Evolutionary conservation across 169 alveolate genomes (phyloP), one percentile per base, ranked within the genome.

Genomic region (Plasmodium vinckei): DNA sequence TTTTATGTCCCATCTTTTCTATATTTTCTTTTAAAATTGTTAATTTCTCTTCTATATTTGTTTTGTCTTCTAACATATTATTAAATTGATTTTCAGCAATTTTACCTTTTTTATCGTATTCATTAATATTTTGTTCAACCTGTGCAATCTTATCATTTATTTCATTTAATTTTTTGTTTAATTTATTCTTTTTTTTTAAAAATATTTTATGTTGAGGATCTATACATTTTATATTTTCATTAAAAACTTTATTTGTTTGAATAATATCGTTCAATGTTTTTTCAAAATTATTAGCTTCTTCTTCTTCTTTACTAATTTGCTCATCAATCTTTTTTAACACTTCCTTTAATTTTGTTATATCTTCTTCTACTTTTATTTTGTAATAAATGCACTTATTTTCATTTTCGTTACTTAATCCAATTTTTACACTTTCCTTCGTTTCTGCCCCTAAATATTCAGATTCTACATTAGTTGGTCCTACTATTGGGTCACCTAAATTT

Each of bases 341-440:
- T 47, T 65, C 53, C 49, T 82, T 82, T 53, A 82, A 42, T 17
- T 82, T 82, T 9, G 61, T 42, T 19, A 67, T 82, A 60, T 82
- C 90, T 82, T 82, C 84, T 54, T 82, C 90, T 9, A 67, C 68
- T 47, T 82, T 82, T 15, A 82, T 82, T 82, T 82, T 82, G 42
- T 82, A 82, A 60, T 44, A 60, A 54, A 67, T 82, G 9, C 54
- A 33, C 21, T 82, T 53, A 46, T 61, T 61, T 54, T 46, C 84
- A 54, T 54, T 60, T 39, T 15, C 57, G 10, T 46, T 10, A 2
- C 10, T 47, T 7, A n/a, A 25, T 15, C 5, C 10, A 21, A 15
- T 6, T 13, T 47, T 46, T 0, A 42, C 23, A 1, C 68, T 56
- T 9, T 79, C 56, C 13, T 82, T 46, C 7, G 42, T 0, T 46